phyloP scores from a whole-genome alignment of 768 basidiomycete species.

The Steccherinum ochraceum region DNA sequence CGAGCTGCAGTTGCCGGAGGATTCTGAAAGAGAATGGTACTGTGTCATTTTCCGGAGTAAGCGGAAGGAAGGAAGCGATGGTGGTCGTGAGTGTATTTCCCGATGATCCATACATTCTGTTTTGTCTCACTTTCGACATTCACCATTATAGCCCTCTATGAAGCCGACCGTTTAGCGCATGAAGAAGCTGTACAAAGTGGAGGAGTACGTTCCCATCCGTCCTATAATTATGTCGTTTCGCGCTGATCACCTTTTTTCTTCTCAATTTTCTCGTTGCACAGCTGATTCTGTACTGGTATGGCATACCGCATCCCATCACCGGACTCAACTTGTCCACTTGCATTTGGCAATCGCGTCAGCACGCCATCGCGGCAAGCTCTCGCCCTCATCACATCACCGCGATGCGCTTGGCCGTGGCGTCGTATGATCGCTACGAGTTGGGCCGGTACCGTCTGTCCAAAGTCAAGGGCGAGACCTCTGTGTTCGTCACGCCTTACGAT shows the following conservation, averaged over 20 bases:
- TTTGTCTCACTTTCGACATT: background rate
- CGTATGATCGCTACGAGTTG: slow-evolving; percentile 75
- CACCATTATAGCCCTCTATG: slow-evolving; percentile 62
- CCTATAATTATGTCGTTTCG: background rate
- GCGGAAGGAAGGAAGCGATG: slow-evolving; percentile 65
- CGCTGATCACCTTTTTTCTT: background rate
- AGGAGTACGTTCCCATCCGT: slow-evolving; percentile 46
- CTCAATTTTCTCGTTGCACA: slow-evolving; percentile 22
- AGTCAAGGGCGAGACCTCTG: slow-evolving; percentile 44
- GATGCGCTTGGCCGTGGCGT: slow-evolving; percentile 68
- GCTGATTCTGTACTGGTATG: slow-evolving; percentile 94
- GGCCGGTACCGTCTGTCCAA: slow-evolving; percentile 76
- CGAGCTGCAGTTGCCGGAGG: slow-evolving; percentile 56
- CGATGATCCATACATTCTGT: slow-evolving; percentile 1
- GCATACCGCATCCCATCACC: slow-evolving; percentile 66
- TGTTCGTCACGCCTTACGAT: slow-evolving; percentile 55
- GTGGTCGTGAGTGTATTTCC: slow-evolving; percentile 55
- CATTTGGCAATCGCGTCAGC: slow-evolving; percentile 87
- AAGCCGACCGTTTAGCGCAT: slow-evolving; percentile 82
- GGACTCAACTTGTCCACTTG: slow-evolving; percentile 92
- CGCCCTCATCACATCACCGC: slow-evolving; percentile 79
- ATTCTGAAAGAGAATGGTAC: slow-evolving; percentile 86
- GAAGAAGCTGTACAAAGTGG: slow-evolving; percentile 89
- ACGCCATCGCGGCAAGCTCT: slow-evolving; percentile 75
- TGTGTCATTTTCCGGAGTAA: slow-evolving; percentile 85